Evolutionary conservation across 495 filamentous ascomycete genomes (phyloP), one percentile per base, ranked within the genome.

Genomic region (Penicillium cosmopolitanum): DNA sequence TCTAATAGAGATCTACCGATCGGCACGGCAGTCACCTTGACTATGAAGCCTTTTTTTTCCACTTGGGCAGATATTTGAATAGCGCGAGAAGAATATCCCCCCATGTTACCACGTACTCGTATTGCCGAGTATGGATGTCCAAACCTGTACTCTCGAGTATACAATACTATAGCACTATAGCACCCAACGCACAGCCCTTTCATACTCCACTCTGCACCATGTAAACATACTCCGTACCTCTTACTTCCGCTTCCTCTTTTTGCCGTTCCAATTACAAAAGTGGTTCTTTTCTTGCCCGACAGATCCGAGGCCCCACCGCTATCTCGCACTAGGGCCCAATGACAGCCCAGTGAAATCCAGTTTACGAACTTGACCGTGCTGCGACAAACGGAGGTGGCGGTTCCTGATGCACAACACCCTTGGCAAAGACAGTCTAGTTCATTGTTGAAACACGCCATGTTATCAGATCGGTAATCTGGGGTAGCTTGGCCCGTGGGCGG

Each of bases 231-330:
- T 48, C 11, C 21, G 23, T 23, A 23, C 23, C 6, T 15, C 1
- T 38, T 38, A n/a, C 11, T 38, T 38, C 36, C 15, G 15, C 11
- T 38, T 38, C 12, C 11, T 38, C 5, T 2, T 36, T 10, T 36
- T 38, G 11, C 36, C 36, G 36, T 38, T 38, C 36, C 36, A n/a
- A n/a, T 4, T 38, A 4, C 36, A 13, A 38, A 38, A 43, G 51
- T 55, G 40, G 53, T 55, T 47, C 38, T 43, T 43, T 48, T 48
- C 51, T 43, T 55, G 53, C 36, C 53, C 53, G 53, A 46, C 38
- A 55, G 21, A 55, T 55, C 53, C 53, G 53, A 33, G 40, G 34
- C 51, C 53, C 53, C 53, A 55, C 53, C 40, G 25, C 38, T 46
- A 46, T 55, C 40, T 46, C 53, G 12, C 35, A 42, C 35, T 23